Base-by-base conservation (phyloP, 1,284 basidiomycete species). In the Apiotrichum montevideense region DNA sequence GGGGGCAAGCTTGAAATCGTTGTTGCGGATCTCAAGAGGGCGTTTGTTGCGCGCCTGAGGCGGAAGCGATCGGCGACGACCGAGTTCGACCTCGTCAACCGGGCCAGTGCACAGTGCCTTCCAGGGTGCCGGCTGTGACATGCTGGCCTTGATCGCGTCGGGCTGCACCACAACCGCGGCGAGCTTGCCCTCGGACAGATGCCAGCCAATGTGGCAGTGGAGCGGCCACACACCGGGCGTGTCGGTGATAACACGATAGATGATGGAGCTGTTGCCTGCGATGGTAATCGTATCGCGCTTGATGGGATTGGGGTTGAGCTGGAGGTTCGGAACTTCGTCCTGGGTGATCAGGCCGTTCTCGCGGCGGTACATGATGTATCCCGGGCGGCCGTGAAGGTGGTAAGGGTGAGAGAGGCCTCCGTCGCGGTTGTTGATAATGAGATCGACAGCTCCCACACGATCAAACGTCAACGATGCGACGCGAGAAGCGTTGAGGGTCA, bases 211-310 rank as follows among this genome's bases (percentile, higher is more conserved):
- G 46, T 67, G 65, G 46, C 65, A 67, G 55, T 67, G 65, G 15
- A 67, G 42, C 2, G 63, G 58, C 65, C 62, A 63, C 2, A 67
- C 63, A 32, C 63, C 65, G 0, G 63, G 63, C 42, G 58, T 63
- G 52, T 67, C 62, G 4, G 62, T 59, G 14, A 52, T 54, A 37
- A 63, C 46, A 44, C 65, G 57, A 43, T 76, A 57, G 7, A 67
- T 58, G 35, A 54, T 59, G 44, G 63, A 66, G 40, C 40, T 14
- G 33, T 42, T 34, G 6, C 21, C 11, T 1, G 66, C 56, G 5
- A 77, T 63, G 37, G 62, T 62, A 33, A 75, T 57, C n/a, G 72
- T 74, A 54, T 78, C 77, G 35, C 76, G 62, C 29, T 73, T 65
- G 4, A 76, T 54, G 6, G 76, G 76, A 50, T 76, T 78, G 33